Conservation (phyloP, 257 asterid genomes). For the Solanum verrucosum region DNA sequence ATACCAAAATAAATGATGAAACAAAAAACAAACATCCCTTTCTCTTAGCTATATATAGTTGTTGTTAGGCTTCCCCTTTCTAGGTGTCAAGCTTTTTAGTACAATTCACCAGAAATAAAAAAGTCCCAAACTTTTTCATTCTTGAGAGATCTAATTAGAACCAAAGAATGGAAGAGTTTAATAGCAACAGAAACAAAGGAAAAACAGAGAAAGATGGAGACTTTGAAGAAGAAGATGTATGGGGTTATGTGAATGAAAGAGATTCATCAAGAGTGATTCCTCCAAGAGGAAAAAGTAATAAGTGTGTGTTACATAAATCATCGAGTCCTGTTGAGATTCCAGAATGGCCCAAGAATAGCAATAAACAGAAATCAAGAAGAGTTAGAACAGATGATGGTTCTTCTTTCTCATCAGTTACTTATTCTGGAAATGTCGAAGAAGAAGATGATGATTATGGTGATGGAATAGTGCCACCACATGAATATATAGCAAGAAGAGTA, state of each 20-base stretch:
- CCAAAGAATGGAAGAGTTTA: conserved; percentile 11
- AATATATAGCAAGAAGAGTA: conserved; percentile 31
- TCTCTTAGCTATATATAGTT: not conserved
- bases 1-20: not conserved
- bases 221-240: conserved; percentile 36
- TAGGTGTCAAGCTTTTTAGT: not conserved
- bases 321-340: conserved; percentile 17
- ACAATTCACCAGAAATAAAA: not conserved
- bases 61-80: not conserved
- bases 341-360: conserved; percentile 22
- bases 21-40: not conserved
- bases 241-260: conserved; percentile 20
- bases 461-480: conserved; percentile 53
- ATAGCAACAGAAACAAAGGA: not conserved
- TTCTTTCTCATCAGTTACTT: not conserved
- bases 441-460: conserved; percentile 12
- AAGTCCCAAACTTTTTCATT: not conserved
- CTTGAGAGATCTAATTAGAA: not conserved
- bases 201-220: conserved; percentile 20
- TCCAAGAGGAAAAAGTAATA: not conserved
- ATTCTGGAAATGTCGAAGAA: not conserved
- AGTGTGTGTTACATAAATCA: not conserved
- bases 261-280: not conserved
- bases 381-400: not conserved
- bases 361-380: conserved; percentile 11